Evolutionary conservation across 768 basidiomycete genomes (phyloP).

Genomic region (Trametes punicea): DNA sequence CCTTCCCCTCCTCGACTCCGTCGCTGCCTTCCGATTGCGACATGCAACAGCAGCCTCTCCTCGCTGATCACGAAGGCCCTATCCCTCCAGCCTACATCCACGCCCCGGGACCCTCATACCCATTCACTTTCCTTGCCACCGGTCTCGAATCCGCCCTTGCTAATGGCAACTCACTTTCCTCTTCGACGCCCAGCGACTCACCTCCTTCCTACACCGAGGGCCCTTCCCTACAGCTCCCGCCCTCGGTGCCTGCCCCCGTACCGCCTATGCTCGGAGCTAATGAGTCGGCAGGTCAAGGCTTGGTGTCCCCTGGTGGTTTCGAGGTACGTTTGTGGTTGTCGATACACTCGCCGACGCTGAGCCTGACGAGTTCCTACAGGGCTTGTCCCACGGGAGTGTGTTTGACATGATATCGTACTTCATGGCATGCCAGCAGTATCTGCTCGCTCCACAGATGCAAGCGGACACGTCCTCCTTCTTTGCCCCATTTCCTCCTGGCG

Average conservation of each 20-base stretch:
- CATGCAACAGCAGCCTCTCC: neutral
- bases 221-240: neutral
- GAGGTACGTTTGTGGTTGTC: no score
- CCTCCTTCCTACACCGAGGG: constrained; percentile 10
- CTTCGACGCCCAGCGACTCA: constrained; percentile 4
- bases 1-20: neutral
- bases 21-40: neutral
- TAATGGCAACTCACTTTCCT: neutral
- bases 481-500: constrained; percentile 5
- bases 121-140: neutral
- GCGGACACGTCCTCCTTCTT: neutral
- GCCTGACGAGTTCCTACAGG: no score
- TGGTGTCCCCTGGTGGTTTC: no score
- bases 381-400: no score
- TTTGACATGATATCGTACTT: no score
- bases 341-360: no score
- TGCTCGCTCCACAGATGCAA: no score
- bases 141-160: neutral
- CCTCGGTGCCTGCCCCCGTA: neutral
- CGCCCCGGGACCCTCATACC: neutral
- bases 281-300: no score
- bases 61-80: neutral
- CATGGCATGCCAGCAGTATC: no score
- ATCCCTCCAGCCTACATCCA: neutral
- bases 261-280: no score